Percentiles rank a stretch among this genome's conserved stretches.
These are phyloP conservation scores for Nicotiana rustica DNA, from an alignment of 305 asterid genomes.

Conservation along the genomic window DNA sequence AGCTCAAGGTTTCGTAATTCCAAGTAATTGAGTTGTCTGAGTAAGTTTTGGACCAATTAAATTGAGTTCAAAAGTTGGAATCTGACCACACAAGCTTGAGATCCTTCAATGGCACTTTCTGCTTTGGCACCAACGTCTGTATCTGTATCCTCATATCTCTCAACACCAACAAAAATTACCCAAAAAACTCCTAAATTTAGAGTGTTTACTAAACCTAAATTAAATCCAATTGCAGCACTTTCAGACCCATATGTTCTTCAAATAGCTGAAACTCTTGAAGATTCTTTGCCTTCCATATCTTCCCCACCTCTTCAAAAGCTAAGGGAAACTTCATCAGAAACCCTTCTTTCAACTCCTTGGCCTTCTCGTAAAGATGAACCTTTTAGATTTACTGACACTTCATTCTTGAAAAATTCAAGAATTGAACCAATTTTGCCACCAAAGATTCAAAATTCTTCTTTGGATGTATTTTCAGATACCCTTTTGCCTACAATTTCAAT, in stretches of 20 bases:
- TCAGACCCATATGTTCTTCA: slow-evolving; percentile 89
- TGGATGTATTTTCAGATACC: slow-evolving; percentile 49
- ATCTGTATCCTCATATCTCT: slow-evolving; percentile 39
- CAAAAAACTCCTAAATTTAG: slow-evolving; percentile 46
- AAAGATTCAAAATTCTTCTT: slow-evolving; percentile 39
- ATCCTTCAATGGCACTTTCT: slow-evolving; percentile 56
- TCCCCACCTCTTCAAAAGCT: slow-evolving; percentile 68
- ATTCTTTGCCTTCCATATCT: slow-evolving; percentile 60
- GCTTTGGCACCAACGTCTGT: slow-evolving; percentile 37
- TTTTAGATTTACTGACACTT: slow-evolving; percentile 84
- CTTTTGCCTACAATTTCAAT: slow-evolving; percentile 59
- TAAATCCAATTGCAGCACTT: slow-evolving; percentile 51
- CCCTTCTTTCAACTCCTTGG: slow-evolving; percentile 86
- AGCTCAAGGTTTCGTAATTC: too few relatives aligned
- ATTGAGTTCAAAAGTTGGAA: too few relatives aligned
- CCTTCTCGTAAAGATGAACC: slow-evolving; percentile 90
- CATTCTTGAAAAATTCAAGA: slow-evolving; percentile 69
- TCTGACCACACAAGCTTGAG: too few relatives aligned
- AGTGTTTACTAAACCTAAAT: slow-evolving; percentile 40
- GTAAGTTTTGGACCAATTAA: too few relatives aligned
- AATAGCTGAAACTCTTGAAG: slow-evolving; percentile 92
- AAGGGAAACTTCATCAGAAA: slow-evolving; percentile 67
- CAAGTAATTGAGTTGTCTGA: too few relatives aligned
- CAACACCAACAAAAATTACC: slow-evolving; percentile 41
- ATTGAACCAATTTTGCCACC: slow-evolving; percentile 65